A percentile compares a stretch with the other conserved stretches of the same genome.
These are phyloP conservation scores for Atkinsonella hypoxylon DNA, from an alignment of 2,329 filamentous ascomycete species.

Conservation along the genomic window DNA sequence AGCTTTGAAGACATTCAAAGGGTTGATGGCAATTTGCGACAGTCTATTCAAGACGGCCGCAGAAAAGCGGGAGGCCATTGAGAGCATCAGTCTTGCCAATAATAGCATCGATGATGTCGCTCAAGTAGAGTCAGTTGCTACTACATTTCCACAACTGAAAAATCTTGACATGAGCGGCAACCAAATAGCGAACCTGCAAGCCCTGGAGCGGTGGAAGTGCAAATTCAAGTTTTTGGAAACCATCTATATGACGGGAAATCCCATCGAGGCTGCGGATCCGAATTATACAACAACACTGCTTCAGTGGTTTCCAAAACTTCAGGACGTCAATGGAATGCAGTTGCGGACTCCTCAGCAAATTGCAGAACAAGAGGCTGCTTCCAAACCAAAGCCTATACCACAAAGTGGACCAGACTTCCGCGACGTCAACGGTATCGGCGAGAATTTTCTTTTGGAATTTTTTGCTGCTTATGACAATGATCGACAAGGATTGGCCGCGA, in stretches of 20 bases:
- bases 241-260: conserved; percentile 66
- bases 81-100: conserved; percentile 68
- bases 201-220: conserved; percentile 63
- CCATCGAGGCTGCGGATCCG: conserved; percentile 49
- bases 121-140: conserved; percentile 62
- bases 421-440: conserved; percentile 62
- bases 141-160: conserved; percentile 72
- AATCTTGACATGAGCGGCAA: conserved; percentile 87
- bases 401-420: conserved; percentile 56
- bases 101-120: conserved; percentile 66
- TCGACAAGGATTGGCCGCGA: conserved; percentile 46
- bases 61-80: conserved; percentile 65
- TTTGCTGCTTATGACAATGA: conserved; percentile 64
- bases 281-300: conserved; percentile 57
- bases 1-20: conserved; percentile 81
- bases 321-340: conserved; percentile 61
- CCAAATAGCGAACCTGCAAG: conserved; percentile 54
- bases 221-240: conserved; percentile 72
- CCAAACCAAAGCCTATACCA: conserved; percentile 46
- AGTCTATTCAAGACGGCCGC: conserved; percentile 59
- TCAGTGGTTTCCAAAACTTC: conserved; percentile 73
- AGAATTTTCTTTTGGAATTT: conserved; percentile 64
- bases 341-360: conserved; percentile 64
- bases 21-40: conserved; percentile 78
- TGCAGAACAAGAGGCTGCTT: conserved; percentile 37